Evolutionary conservation across 1,139 yeast genomes (phyloP), one percentile per base, ranked within the genome.

Genomic region (Scheffersomyces quercinus): DNA sequence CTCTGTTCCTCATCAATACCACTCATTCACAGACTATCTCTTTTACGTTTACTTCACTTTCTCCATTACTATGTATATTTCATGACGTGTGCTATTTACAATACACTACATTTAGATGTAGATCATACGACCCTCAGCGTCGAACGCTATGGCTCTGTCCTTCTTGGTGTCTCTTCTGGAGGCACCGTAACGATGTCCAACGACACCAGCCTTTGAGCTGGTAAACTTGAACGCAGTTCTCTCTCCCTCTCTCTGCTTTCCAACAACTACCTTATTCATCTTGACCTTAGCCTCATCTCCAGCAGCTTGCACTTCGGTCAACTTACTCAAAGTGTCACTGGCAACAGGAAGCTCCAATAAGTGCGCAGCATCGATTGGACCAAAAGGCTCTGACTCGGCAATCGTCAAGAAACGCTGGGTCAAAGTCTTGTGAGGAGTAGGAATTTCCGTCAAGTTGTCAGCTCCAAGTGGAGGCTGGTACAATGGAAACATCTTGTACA

Each of bases 371-470:
- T 93, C 98, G 7, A 90, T 79, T 6, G 98, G 96, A 4, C 97
- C 97, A 64, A 91, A 91, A n/a, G 97, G 96, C 67, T 90, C 95
- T 15, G 91, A 83, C 68, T 93, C 98, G 11, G 97, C 93, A 62
- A 93, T 85, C 16, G 95, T 86, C 62, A 89, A 69, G 71, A 90
- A 91, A 52, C 95, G 77, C 54, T 95, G 91, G 50, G 83, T 83
- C 51, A 85, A 75, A 3, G 97, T 88, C 66, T 85, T 88, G 52
- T 82, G 79, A 20, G 97, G 97, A 44, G 88, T 83, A 29, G 97
- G 97, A 72, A 91, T 88, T 74, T 93, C 98, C n/a, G 96, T 86
- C 62, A 86, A 71, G 59, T 86, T 86, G 59, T 87, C 95, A 8
- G 82, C 75, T 39, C 72, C 67, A 37, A 59, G 56, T 7, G 72